Percentiles rank a stretch among this genome's conserved stretches.
These are phyloP conservation scores for Ascobolus immersus DNA, from an alignment of 495 filamentous ascomycete species.

Conservation along the genomic window DNA sequence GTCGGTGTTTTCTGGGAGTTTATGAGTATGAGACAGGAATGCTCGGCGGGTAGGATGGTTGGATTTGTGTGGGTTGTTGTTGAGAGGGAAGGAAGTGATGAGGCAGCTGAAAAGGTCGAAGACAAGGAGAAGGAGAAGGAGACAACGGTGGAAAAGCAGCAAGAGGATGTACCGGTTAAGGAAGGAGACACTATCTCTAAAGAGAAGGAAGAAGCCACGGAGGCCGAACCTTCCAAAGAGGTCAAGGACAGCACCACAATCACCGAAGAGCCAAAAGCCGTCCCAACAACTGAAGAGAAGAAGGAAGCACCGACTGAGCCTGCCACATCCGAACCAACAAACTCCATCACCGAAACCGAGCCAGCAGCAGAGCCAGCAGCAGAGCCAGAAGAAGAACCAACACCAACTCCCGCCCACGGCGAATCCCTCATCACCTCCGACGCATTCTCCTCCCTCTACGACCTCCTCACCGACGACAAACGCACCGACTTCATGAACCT, in stretches of 20 bases:
- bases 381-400: constrained; percentile 3
- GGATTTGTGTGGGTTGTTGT: constrained; percentile 90
- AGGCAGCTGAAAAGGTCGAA: constrained; percentile 16
- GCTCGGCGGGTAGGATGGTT: constrained; percentile 65
- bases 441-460: constrained; percentile 1
- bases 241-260: neutral
- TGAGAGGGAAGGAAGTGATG: constrained; percentile 30
- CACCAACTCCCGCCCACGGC: neutral
- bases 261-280: constrained; percentile 1
- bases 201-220: constrained; percentile 8
- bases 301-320: neutral
- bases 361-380: neutral
- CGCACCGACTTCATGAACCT: constrained; percentile 57
- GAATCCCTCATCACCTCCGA: neutral
- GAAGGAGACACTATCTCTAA: neutral
- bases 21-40: constrained; percentile 94
- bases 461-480: constrained; percentile 6
- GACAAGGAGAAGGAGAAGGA: neutral
- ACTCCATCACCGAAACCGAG: neutral
- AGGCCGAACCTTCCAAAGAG: constrained; percentile 1
- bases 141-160: neutral
- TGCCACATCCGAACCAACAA: neutral
- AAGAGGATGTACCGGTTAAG: neutral
- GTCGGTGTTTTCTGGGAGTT: constrained; percentile 93
- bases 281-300: neutral